phyloP scores from a whole-genome alignment of 2,329 filamentous ascomycete genomes.

The Colletotrichum sublineola region DNA sequence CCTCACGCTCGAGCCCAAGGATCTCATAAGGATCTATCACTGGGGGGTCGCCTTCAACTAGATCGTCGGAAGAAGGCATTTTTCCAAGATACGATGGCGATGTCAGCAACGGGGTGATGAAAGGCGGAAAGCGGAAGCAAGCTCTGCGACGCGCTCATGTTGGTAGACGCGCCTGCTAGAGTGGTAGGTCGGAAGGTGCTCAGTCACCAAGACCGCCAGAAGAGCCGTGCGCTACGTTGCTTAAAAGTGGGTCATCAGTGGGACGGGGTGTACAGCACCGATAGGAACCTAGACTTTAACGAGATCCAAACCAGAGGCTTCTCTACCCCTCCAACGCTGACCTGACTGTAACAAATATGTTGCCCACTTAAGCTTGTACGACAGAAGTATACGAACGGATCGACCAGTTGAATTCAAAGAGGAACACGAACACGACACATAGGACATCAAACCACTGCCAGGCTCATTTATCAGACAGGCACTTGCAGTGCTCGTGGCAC shows the following conservation, averaged over 20 bases:
- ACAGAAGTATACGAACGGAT: neutral
- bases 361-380: neutral
- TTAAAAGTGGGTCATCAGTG: conserved; percentile 1
- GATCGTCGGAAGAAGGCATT: conserved; percentile 59
- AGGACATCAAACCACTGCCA: too few relatives aligned
- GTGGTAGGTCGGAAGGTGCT: conserved; percentile 21
- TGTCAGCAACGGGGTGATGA: conserved; percentile 20
- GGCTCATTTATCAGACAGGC: neutral
- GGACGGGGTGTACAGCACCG: conserved; percentile 11
- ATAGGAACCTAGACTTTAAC: neutral
- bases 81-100: neutral
- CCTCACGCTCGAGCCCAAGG: conserved; percentile 77
- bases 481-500: neutral
- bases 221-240: conserved; percentile 1
- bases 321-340: conserved; percentile 9
- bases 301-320: neutral
- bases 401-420: neutral
- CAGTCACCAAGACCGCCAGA: rapidly evolving
- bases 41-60: conserved; percentile 70
- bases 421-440: neutral
- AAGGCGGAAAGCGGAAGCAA: conserved; percentile 7
- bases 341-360: neutral
- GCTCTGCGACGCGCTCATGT: conserved; percentile 31
- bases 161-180: conserved; percentile 40
- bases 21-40: conserved; percentile 83